A percentile compares a stretch with the other conserved stretches of the same genome.
These are phyloP conservation scores for Colletotrichum incanum DNA, from an alignment of 2,329 filamentous ascomycete genomes.

Conservation along the genomic window DNA sequence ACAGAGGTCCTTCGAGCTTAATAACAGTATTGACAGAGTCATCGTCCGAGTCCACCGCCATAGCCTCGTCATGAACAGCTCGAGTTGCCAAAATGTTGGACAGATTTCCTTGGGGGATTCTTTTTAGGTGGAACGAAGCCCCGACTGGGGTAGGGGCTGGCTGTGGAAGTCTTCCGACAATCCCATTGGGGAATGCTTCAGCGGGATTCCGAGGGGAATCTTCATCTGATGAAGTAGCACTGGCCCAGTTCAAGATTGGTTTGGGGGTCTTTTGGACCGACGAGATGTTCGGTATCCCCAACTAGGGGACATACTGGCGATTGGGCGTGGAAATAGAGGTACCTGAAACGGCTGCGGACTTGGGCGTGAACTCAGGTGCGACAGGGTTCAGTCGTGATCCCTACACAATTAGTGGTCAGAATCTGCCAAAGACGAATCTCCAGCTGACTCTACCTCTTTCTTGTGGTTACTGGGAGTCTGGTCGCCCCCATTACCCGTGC, in stretches of 20 bases:
- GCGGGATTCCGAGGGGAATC: background rate
- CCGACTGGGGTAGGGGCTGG: background rate
- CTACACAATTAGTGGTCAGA: constrained; percentile 61
- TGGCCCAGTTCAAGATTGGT: constrained; percentile 28
- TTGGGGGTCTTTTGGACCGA: background rate
- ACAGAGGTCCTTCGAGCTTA: constrained; percentile 25
- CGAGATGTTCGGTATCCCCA: constrained; percentile 23
- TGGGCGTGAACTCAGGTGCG: constrained; percentile 70
- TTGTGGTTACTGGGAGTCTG: constrained; percentile 54
- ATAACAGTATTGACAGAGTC: constrained; percentile 32
- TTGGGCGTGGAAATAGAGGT: constrained; percentile 39
- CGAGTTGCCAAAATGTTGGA: background rate
- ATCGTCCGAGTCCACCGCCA: constrained; percentile 17
- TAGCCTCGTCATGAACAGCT: background rate
- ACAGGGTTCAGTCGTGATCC: constrained; percentile 69
- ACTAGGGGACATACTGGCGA: constrained; percentile 33
- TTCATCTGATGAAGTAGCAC: constrained; percentile 24
- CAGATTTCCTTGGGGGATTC: fast-evolving
- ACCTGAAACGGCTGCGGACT: constrained; percentile 45
- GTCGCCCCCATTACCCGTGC: constrained; percentile 46
- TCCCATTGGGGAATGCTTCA: background rate
- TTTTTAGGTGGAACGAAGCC: background rate
- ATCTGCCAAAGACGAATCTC: constrained; percentile 50
- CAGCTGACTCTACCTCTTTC: constrained; percentile 66
- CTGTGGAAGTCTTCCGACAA: background rate